phyloP scores from a whole-genome alignment of 2,329 filamentous ascomycete genomes.

The Blastomyces gilchristii region DNA sequence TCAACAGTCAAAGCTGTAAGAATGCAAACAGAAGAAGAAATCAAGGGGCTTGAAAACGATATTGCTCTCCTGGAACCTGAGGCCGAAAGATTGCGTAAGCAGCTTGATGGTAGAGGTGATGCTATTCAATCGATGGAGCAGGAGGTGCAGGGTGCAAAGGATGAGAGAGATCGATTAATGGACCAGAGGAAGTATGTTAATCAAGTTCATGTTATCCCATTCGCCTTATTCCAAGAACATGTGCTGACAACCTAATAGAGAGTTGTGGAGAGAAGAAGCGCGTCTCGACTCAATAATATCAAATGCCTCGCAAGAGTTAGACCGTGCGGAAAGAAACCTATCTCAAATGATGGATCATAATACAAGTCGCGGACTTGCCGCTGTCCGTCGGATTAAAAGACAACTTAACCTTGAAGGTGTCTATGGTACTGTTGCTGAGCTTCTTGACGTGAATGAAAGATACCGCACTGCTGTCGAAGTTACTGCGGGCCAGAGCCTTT shows the following conservation, averaged over 20 bases:
- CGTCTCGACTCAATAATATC: constrained; percentile 68
- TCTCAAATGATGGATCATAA: constrained; percentile 81
- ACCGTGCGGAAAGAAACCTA: constrained; percentile 65
- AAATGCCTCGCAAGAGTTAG: constrained; percentile 65
- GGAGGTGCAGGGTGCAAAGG: constrained; percentile 65
- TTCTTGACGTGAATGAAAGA: constrained; percentile 74
- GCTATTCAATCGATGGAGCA: constrained; percentile 63
- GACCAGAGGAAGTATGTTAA: constrained; percentile 65
- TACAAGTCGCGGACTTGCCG: constrained; percentile 76
- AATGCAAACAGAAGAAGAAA: constrained; percentile 75
- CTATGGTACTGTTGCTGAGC: constrained; percentile 84
- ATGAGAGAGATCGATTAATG: constrained; percentile 64
- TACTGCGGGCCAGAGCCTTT: constrained; percentile 81
- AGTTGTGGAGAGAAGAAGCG: constrained; percentile 79
- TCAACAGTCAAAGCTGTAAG: constrained; percentile 74
- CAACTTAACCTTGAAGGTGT: constrained; percentile 73
- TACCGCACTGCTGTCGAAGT: constrained; percentile 88
- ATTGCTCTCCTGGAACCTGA: constrained; percentile 65
- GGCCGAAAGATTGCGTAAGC: constrained; percentile 57
- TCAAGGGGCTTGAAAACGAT: constrained; percentile 57
- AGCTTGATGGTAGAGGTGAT: constrained; percentile 68
- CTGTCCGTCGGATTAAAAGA: constrained; percentile 70
- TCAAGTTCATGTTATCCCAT: neutral
- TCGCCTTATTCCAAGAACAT: neutral
- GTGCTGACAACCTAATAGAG: constrained; percentile 22